phyloP scores from a whole-genome alignment of 108 stramenopile species.

The Cylindrotheca fusiformis region DNA sequence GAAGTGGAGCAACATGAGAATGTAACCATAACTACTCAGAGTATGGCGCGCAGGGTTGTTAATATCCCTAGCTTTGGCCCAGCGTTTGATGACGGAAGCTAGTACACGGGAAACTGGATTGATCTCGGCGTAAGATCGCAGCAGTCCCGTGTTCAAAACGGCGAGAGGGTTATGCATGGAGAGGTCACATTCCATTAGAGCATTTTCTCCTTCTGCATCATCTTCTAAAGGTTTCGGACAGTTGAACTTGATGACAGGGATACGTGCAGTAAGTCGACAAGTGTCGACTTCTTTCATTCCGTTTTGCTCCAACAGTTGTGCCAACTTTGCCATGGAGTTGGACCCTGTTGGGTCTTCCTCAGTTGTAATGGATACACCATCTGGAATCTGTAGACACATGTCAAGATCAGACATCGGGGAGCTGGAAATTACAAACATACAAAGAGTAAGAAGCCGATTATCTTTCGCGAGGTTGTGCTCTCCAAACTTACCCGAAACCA shows the following conservation, averaged over 20 bases:
- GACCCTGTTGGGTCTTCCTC: constrained; percentile 64
- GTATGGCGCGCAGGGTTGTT: constrained; percentile 95
- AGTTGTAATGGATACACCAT: constrained; percentile 29
- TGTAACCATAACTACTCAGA: constrained; percentile 95
- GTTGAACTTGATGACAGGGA: constrained; percentile 94
- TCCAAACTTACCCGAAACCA: constrained; percentile 73
- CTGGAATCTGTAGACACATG: constrained; percentile 79
- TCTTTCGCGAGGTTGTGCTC: neutral
- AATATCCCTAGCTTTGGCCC: constrained; percentile 93
- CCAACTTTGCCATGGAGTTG: constrained; percentile 73
- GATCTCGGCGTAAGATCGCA: constrained; percentile 81
- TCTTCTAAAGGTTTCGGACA: constrained; percentile 42
- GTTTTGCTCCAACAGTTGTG: constrained; percentile 54
- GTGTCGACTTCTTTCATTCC: constrained; percentile 90
- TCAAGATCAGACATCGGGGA: constrained; percentile 84
- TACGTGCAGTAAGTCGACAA: constrained; percentile 90
- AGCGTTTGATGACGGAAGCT: constrained; percentile 93
- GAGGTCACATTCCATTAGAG: constrained; percentile 92
- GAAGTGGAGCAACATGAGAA: constrained; percentile 93
- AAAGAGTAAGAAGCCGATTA: constrained; percentile 5
- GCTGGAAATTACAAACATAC: neutral
- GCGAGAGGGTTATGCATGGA: constrained; percentile 96
- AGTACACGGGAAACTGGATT: constrained; percentile 80
- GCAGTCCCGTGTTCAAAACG: constrained; percentile 89
- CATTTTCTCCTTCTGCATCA: constrained; percentile 45